Conservation (phyloP, 371 early-diverging fungal genomes). For the Capillidium heterosporum region DNA sequence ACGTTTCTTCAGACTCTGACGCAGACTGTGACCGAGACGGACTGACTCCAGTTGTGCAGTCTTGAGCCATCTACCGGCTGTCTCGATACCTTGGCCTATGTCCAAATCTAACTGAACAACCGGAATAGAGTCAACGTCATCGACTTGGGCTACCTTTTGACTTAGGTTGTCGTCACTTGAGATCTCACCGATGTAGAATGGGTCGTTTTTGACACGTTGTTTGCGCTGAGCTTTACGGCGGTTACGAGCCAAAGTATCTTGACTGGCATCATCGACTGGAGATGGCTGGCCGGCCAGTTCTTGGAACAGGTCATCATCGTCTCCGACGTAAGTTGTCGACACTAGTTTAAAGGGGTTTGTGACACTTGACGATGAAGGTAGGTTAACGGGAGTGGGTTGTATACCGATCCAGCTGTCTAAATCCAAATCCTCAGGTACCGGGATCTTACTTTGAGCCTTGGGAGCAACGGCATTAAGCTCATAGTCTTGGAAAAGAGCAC, state of each 20-base stretch:
- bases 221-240: slow-evolving; percentile 37
- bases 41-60: neutral
- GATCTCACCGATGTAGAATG: slow-evolving; percentile 43
- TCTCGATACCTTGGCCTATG: neutral
- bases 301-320: slow-evolving; percentile 8
- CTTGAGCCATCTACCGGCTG: neutral
- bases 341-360: neutral
- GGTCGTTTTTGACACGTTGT: slow-evolving; percentile 44
- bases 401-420: slow-evolving; percentile 64
- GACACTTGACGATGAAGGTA: neutral
- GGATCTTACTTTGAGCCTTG: slow-evolving; percentile 79
- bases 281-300: slow-evolving; percentile 13
- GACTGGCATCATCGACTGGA: slow-evolving; percentile 2
- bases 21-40: neutral
- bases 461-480: slow-evolving; percentile 85
- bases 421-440: slow-evolving; percentile 74
- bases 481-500: slow-evolving; percentile 45
- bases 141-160: slow-evolving; percentile 17
- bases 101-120: slow-evolving; percentile 34
- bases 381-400: slow-evolving; percentile 39
- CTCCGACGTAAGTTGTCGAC: neutral
- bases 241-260: slow-evolving; percentile 6
- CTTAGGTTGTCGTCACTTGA: neutral
- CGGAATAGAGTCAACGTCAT: slow-evolving; percentile 66
- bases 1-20: neutral